phyloP scores from a whole-genome alignment of 2,329 filamentous ascomycete genomes.

The Aureobasidium namibiae region DNA sequence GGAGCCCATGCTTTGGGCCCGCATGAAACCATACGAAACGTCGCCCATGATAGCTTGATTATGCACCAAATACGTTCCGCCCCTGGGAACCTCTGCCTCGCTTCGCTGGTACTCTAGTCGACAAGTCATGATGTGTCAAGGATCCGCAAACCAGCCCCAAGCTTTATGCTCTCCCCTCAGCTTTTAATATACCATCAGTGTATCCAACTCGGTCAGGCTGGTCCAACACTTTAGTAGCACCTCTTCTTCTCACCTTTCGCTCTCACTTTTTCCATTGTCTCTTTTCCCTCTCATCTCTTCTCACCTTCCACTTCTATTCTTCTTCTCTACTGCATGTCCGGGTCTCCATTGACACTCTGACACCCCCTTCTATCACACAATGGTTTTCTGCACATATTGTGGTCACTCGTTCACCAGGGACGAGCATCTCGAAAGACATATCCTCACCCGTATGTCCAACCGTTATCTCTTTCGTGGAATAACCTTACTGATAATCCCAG shows the following conservation, averaged over 20 bases:
- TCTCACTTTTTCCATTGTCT: background rate
- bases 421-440: conserved; percentile 45
- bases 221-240: conserved; percentile 10
- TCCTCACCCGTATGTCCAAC: conserved; percentile 39
- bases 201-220: conserved; percentile 10
- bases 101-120: conserved; percentile 10
- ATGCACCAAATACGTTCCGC: conserved; percentile 14
- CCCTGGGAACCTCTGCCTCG: conserved; percentile 10
- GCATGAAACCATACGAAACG: conserved; percentile 14
- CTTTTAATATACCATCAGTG: conserved; percentile 13
- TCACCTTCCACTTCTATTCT: background rate
- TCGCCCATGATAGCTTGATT: conserved; percentile 16
- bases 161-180: conserved; percentile 12
- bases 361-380: conserved; percentile 17
- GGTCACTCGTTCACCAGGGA: conserved; percentile 46
- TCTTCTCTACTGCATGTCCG: background rate
- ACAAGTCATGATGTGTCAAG: conserved; percentile 13
- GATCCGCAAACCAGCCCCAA: conserved; percentile 13
- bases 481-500: conserved; percentile 21
- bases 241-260: conserved; percentile 2
- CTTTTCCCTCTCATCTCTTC: background rate
- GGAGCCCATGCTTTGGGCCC: conserved; percentile 10
- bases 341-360: conserved; percentile 16
- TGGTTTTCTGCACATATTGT: conserved; percentile 48
- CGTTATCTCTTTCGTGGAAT: background rate